Conservation (phyloP, 108 stramenopile species). For the Nitzschia inconspicua region DNA sequence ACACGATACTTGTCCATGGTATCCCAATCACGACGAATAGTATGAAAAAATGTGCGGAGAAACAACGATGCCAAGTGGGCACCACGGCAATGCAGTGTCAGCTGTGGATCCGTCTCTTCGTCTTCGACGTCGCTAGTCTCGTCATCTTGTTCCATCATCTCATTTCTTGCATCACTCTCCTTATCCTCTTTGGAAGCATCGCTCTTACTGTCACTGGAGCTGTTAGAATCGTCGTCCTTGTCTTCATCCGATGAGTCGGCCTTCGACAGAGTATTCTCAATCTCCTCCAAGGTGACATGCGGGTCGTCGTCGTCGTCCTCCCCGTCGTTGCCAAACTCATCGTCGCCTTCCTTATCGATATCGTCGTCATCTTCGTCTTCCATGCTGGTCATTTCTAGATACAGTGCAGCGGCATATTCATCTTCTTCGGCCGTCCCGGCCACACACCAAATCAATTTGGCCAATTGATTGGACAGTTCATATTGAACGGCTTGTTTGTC, state of each 20-base stretch:
- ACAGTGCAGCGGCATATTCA: conserved; percentile 74
- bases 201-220: conserved; percentile 12
- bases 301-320: conserved; percentile 11
- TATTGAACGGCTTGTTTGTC: conserved; percentile 89
- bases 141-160: conserved; percentile 17
- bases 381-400: conserved; percentile 53
- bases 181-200: conserved; percentile 26
- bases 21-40: conserved; percentile 86
- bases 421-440: conserved; percentile 87
- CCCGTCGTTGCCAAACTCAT: not conserved
- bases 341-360: conserved; percentile 26
- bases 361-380: conserved; percentile 37
- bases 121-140: conserved; percentile 26
- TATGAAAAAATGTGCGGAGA: conserved; percentile 80
- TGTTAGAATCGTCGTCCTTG: conserved; percentile 10
- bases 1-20: conserved; percentile 91
- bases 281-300: conserved; percentile 35
- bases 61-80: conserved; percentile 82
- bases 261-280: conserved; percentile 30
- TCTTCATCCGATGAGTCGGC: too few relatives aligned
- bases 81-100: conserved; percentile 79
- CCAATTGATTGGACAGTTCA: conserved; percentile 69
- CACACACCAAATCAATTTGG: conserved; percentile 82
- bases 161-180: not conserved
- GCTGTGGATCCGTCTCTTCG: conserved; percentile 29